Evolutionary conservation across 129 eudicot species (phyloP), one percentile per base, ranked within the genome.

Genomic region (Flaveria linearis): DNA sequence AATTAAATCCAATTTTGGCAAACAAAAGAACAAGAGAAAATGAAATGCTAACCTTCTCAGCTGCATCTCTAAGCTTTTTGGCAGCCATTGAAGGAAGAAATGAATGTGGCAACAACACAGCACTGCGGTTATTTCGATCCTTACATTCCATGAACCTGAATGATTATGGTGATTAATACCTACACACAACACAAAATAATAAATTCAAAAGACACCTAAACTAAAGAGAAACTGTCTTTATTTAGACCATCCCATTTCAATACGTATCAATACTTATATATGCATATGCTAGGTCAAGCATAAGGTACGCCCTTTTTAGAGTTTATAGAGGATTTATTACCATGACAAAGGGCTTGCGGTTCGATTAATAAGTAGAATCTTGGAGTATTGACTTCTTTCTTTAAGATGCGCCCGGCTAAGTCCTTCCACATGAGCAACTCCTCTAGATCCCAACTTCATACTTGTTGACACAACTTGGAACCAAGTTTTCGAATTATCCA

Each of bases 131-230:
- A 58, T 88, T 89, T 47, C 99, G 84, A 86, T 94, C 96, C 80
- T 94, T 94, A 89, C 99, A 94, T 78, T 94, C 99, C 90, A 82
- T 84, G 81, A 94, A 94, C 99, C 99, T 94, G 90, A 76, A 89
- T 77, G 76, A 81, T 83, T 80, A 81, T 78, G 63, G 86, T 74
- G 86, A 88, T 88, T 87, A 91, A 88, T 88, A 82, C 84, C 86
- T 86, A 85, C 88, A 85, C 77, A 75, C 68, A 91, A 81, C 87
- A 85, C 57, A 82, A 81, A 66, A 60, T 76, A 76, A 77, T 26
- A 67, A 71, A 75, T 63, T 30, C 78, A 84, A 69, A 75, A 10
- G 75, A 78, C 55, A 60, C 73, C 80, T 68, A 73, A 72, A 53
- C 63, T 76, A 79, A 26, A 15, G 41, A 1, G 20, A 52, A 36